phyloP scores from a whole-genome alignment of 441 rosid species.

The Flueggea neowawraea region DNA sequence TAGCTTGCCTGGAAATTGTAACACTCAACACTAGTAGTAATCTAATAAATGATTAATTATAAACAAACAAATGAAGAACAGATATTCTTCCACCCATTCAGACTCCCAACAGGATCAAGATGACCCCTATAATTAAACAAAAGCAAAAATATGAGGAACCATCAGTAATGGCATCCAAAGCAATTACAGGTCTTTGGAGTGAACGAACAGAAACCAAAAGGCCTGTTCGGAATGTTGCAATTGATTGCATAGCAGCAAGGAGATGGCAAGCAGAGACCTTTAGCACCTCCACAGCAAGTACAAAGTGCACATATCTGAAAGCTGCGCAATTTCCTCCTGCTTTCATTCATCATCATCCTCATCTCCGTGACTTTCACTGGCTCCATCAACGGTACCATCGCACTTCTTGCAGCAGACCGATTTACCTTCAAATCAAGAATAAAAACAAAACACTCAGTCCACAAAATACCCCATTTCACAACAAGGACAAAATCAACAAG shows the following conservation, averaged over 20 bases:
- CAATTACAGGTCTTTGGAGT: constrained; percentile 98
- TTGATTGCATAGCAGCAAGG: constrained; percentile 98
- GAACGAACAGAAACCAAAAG: constrained; percentile 96
- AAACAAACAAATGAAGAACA: constrained; percentile 55
- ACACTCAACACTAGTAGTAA: constrained; percentile 9
- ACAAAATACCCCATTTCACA: constrained; percentile 3
- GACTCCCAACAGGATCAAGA: constrained; percentile 25
- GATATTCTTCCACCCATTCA: constrained; percentile 42
- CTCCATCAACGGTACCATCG: constrained; percentile 48
- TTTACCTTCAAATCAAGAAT: constrained; percentile 45
- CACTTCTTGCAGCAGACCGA: constrained; percentile 30
- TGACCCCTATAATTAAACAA: constrained; percentile 7
- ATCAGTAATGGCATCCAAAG: constrained; percentile 82
- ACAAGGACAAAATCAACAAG: constrained; percentile 10
- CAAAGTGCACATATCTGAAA: constrained; percentile 93
- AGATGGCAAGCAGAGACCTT: constrained; percentile 74
- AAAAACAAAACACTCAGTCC: constrained; percentile 13
- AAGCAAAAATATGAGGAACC: constrained; percentile 15
- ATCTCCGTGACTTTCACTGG: constrained; percentile 51
- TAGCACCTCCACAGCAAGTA: constrained; percentile 96
- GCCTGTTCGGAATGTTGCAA: constrained; percentile 97
- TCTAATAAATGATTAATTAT: constrained; percentile 19
- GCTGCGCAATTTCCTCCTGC: constrained; percentile 72
- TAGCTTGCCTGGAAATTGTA: constrained; percentile 7
- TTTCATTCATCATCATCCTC: constrained; percentile 70